These are phyloP conservation scores for Cercospora canescens DNA, from an alignment of 2,329 filamentous ascomycete genomes.

Conservation along the genomic window DNA sequence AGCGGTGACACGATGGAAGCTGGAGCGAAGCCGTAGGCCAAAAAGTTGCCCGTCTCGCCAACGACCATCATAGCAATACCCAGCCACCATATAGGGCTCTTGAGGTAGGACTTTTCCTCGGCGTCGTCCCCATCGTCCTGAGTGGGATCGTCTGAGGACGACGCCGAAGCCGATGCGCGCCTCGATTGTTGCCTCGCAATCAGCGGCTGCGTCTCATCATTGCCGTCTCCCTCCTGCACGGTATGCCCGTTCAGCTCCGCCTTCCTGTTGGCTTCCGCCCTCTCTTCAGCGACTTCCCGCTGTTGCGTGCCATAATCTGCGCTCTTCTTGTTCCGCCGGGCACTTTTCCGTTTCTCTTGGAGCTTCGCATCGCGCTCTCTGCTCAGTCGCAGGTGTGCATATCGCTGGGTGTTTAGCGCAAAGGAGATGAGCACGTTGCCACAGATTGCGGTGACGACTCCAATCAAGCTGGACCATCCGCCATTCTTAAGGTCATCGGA, in stretches of 20 bases:
- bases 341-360: slow-evolving; percentile 34
- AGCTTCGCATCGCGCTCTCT: slow-evolving; percentile 60
- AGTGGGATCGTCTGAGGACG: slow-evolving; percentile 40
- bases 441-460: slow-evolving; percentile 87
- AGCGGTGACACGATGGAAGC: slow-evolving; percentile 96
- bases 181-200: slow-evolving; percentile 51
- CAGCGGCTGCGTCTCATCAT: slow-evolving; percentile 54
- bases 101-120: slow-evolving; percentile 72
- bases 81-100: slow-evolving; percentile 93
- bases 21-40: slow-evolving; percentile 96
- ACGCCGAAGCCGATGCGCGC: slow-evolving; percentile 38
- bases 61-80: slow-evolving; percentile 90
- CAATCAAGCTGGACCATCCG: slow-evolving; percentile 88
- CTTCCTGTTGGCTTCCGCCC: slow-evolving; percentile 23
- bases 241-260: background rate
- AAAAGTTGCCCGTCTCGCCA: slow-evolving; percentile 92
- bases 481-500: slow-evolving; percentile 27
- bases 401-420: slow-evolving; percentile 93
- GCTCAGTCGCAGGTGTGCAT: slow-evolving; percentile 84
- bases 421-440: slow-evolving; percentile 94
- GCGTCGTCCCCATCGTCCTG: slow-evolving; percentile 41
- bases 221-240: slow-evolving; percentile 30
- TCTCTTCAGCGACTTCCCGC: slow-evolving; percentile 36
- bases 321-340: slow-evolving; percentile 44
- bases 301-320: slow-evolving; percentile 49